A percentile compares a stretch with the other conserved stretches of the same genome.
These are phyloP conservation scores for Eucalyptus melliodora DNA, from an alignment of 345 rosid species.

Conservation along the genomic window DNA sequence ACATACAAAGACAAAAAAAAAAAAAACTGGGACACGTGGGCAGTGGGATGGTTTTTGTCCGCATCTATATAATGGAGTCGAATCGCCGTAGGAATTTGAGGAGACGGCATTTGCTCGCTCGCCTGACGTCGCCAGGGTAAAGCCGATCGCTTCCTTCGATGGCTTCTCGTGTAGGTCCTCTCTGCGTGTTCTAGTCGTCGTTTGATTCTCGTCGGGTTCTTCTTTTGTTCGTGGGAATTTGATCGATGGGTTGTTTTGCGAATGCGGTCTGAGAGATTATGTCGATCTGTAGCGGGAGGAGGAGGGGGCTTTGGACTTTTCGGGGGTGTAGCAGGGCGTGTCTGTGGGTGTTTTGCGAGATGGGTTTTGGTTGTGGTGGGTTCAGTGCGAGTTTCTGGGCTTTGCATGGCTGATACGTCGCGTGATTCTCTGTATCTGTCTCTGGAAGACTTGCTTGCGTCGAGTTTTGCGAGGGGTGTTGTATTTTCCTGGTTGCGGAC, in stretches of 20 bases:
- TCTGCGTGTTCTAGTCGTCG: not conserved
- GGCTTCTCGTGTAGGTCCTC: not conserved
- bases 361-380: not conserved
- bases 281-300: not conserved
- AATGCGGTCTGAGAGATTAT: not conserved
- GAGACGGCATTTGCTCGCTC: not conserved
- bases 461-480: not conserved
- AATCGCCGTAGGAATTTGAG: not conserved
- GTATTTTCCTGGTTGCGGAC: not conserved
- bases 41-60: not conserved
- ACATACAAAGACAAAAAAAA: not conserved
- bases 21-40: not conserved
- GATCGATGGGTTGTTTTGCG: not conserved
- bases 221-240: not conserved
- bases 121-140: not conserved
- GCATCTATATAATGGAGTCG: not conserved
- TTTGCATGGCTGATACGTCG: not conserved
- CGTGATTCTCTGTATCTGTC: not conserved
- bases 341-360: not conserved
- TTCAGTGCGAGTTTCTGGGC: not conserved
- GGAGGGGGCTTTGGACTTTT: not conserved
- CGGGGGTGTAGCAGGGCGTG: not conserved
- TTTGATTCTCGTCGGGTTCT: not conserved
- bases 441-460: not conserved
- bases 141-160: not conserved